Evolutionary conservation across 306 rosid species (phyloP).

Genomic region (Acacia melanoxylon): DNA sequence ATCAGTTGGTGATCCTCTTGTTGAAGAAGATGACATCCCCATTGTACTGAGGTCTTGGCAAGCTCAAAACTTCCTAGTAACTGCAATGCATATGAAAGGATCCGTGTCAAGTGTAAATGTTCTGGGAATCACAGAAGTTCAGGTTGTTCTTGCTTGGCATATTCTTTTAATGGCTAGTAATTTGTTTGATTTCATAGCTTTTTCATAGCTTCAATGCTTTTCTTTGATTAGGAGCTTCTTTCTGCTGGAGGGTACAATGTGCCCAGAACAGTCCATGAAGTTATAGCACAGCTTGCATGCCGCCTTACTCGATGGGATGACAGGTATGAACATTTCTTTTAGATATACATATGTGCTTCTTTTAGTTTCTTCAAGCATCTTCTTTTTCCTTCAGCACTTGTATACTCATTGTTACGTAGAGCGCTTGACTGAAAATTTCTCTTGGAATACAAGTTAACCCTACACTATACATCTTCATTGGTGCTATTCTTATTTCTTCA

Average conservation of each 20-base stretch:
- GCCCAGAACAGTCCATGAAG: constrained; percentile 90
- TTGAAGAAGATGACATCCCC: constrained; percentile 89
- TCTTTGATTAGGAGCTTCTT: constrained; percentile 76
- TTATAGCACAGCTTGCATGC: constrained; percentile 77
- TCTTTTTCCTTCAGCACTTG: not conserved
- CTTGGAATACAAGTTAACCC: not conserved
- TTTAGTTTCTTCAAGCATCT: not conserved
- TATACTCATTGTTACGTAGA: not conserved
- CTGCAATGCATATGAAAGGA: constrained; percentile 85
- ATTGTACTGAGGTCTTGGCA: constrained; percentile 96
- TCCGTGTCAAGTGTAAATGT: constrained; percentile 56
- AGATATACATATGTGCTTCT: not conserved
- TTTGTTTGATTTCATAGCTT: constrained; percentile 15
- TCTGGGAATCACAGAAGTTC: constrained; percentile 90
- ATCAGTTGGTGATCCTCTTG: constrained; percentile 84
- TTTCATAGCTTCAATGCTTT: too few species aligned
- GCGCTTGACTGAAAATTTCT: not conserved
- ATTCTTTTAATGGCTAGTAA: constrained; percentile 24
- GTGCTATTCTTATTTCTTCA: not conserved
- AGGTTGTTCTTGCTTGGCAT: constrained; percentile 58
- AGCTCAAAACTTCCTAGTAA: constrained; percentile 85
- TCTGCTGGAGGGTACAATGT: constrained; percentile 74
- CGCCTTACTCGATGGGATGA: constrained; percentile 99
- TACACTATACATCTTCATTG: not conserved
- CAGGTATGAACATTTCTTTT: constrained; percentile 57